Percentiles rank a stretch among this genome's conserved stretches.
These are phyloP conservation scores for Pontederia crassipes DNA, from an alignment of 176 grass and related monocot genomes.

Conservation along the genomic window DNA sequence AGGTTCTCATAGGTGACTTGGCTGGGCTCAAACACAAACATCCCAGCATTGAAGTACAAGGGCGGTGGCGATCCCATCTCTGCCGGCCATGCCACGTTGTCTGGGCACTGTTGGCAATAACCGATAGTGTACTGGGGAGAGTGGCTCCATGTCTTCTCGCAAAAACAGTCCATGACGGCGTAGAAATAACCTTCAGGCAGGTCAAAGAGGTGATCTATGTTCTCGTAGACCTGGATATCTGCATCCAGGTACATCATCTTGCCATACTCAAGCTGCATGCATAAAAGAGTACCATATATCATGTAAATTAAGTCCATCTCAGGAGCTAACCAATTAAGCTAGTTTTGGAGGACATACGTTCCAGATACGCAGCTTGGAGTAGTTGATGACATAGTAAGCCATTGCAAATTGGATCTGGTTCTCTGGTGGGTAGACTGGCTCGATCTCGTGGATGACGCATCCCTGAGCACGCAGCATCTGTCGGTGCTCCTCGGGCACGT, in stretches of 20 bases:
- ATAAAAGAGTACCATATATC: background rate
- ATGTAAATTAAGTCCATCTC: too few species aligned
- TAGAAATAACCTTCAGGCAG: slow-evolving; percentile 16
- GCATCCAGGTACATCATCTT: slow-evolving; percentile 21
- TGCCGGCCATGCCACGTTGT: slow-evolving; percentile 14
- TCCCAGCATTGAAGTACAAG: slow-evolving; percentile 14
- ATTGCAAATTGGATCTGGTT: slow-evolving; percentile 21
- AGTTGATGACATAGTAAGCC: slow-evolving; percentile 24
- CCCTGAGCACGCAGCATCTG: slow-evolving; percentile 12
- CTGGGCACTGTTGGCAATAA: slow-evolving; percentile 20
- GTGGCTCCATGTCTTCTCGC: slow-evolving; percentile 19
- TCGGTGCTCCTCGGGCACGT: slow-evolving; percentile 9
- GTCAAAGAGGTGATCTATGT: slow-evolving; percentile 24
- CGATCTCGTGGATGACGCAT: slow-evolving; percentile 10
- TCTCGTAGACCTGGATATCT: slow-evolving; percentile 18
- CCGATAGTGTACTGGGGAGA: slow-evolving; percentile 18
- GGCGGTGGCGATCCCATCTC: slow-evolving; percentile 17
- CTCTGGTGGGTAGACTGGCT: slow-evolving; percentile 12
- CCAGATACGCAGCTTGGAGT: slow-evolving; percentile 22
- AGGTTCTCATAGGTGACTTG: slow-evolving; percentile 2
- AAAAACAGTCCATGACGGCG: slow-evolving; percentile 18
- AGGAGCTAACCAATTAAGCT: too few species aligned
- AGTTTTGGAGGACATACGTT: background rate
- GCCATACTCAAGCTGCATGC: slow-evolving; percentile 17
- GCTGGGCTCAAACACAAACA: slow-evolving; percentile 14